Evolutionary conservation across 768 basidiomycete species (phyloP).

Genomic region (Tubosaeta sp.): DNA sequence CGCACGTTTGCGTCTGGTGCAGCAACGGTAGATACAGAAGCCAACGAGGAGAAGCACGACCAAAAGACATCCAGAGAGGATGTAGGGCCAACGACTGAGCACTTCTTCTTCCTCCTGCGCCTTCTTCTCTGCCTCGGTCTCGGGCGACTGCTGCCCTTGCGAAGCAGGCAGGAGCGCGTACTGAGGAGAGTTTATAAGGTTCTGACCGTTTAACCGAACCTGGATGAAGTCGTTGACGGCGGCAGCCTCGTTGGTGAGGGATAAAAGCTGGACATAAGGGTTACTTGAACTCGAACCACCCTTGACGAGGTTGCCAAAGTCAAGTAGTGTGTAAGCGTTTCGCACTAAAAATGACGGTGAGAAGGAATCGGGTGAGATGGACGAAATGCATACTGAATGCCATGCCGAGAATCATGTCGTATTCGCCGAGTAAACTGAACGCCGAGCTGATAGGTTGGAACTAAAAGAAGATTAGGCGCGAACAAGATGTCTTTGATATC

Average conservation of each 20-base stretch:
- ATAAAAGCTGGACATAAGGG: constrained; percentile 69
- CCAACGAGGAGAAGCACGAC: constrained; percentile 44
- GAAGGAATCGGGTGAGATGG: background rate
- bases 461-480: constrained; percentile 30
- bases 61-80: constrained; percentile 55
- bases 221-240: constrained; percentile 67
- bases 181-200: constrained; percentile 50
- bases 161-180: constrained; percentile 58
- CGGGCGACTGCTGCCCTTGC: constrained; percentile 59
- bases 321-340: constrained; percentile 66
- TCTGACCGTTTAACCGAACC: constrained; percentile 54
- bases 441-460: constrained; percentile 84
- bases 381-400: constrained; percentile 52
- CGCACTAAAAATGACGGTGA: constrained; percentile 49
- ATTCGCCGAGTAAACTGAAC: constrained; percentile 71
- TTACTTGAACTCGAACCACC: constrained; percentile 43
- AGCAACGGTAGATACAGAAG: constrained; percentile 58
- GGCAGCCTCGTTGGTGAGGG: constrained; percentile 47
- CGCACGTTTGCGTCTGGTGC: constrained; percentile 40
- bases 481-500: background rate
- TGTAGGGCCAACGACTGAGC: constrained; percentile 72
- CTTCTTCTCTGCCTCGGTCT: constrained; percentile 63
- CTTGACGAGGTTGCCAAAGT: constrained; percentile 67
- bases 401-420: constrained; percentile 83
- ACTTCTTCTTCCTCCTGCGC: constrained; percentile 58